Evolutionary conservation across 2,329 filamentous ascomycete genomes (phyloP).

Genomic region (Colletotrichum sp.): DNA sequence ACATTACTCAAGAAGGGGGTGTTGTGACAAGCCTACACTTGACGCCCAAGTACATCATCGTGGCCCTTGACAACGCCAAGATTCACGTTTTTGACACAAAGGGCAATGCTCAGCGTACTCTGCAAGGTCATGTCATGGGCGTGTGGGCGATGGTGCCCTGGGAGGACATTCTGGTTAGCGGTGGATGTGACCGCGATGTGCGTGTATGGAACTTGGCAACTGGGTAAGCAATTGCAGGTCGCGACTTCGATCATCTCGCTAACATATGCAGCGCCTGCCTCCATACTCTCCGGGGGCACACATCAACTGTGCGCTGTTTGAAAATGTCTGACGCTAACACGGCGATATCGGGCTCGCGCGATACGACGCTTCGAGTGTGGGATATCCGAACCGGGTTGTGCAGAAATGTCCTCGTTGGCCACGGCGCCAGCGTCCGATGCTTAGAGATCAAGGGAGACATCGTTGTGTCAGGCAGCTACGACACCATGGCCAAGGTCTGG

Average conservation of each 20-base stretch:
- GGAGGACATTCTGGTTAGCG: conserved; percentile 93
- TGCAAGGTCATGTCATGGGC: conserved; percentile 97
- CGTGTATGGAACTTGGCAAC: conserved; percentile 96
- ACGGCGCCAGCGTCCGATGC: conserved; percentile 94
- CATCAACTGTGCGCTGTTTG: conserved; percentile 92
- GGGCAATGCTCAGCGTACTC: conserved; percentile 83
- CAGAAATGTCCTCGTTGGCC: conserved; percentile 89
- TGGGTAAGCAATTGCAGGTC: conserved; percentile 63
- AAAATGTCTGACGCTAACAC: conserved; percentile 97
- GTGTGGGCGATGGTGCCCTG: conserved; percentile 99
- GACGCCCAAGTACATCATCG: conserved; percentile 95
- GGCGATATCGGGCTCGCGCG: conserved; percentile 93
- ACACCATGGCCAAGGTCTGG: conserved; percentile 96
- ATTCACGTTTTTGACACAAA: conserved; percentile 97
- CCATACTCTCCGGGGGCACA: conserved; percentile 90
- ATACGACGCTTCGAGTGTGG: conserved; percentile 95
- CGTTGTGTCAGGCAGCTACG: conserved; percentile 97
- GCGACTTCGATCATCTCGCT: background rate
- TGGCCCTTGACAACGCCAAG: conserved; percentile 96
- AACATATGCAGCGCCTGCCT: conserved; percentile 64
- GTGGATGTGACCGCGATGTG: conserved; percentile 95
- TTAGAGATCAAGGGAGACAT: conserved; percentile 95
- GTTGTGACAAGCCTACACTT: conserved; percentile 96
- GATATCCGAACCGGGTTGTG: conserved; percentile 88
- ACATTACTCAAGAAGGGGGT: conserved; percentile 95